Evolutionary conservation across 164 flowering plant genomes (phyloP), one percentile per base, ranked within the genome.

Genomic region (Berberis vulgaris): DNA sequence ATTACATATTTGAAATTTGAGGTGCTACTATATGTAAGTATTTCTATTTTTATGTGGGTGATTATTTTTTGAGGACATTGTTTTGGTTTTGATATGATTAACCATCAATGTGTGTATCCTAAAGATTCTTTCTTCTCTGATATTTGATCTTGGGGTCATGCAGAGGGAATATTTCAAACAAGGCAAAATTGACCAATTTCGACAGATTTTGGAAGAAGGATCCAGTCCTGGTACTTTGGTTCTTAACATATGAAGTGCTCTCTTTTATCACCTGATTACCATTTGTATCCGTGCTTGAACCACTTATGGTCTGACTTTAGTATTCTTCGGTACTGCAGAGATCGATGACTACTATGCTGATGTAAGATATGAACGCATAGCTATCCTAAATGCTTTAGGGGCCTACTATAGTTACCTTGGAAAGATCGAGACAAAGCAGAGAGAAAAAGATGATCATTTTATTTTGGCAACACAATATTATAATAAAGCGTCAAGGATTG

Each of bases 91-190:
- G 11, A 49, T 49, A 11, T 49, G 6, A 11, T 49, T 6, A 49
- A 49, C 52, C 12, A 44, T 43, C 13, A 10, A 42, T 40, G 50
- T 59, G 54, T 45, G 40, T 39, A 11, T 13, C 11, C 12, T 47
- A 1, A 43, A 3, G 1, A 3, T 47, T 42, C 2, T 41, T 63
- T 41, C 59, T 1, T 54, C 6, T 7, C 45, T 40, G 54, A 3
- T 26, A 39, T 56, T 60, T 5, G 49, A 2, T 38, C 1, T 11
- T 72, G 43, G 57, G 12, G 55, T 59, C 41, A 26, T 79, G 83
- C 83, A 95, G 99, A 81, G 99, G 77, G 99, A 95, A 77, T 95
- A 91, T 71, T 95, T 95, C 74, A 95, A 95, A 68, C 99, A 88
- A 72, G 99, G 97, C 45, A 91, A 89, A 70, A 54, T 79, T 39